These are phyloP conservation scores for Coemansia sp. DNA, from an alignment of 192 early-diverging fungal genomes.

Conservation along the genomic window DNA sequence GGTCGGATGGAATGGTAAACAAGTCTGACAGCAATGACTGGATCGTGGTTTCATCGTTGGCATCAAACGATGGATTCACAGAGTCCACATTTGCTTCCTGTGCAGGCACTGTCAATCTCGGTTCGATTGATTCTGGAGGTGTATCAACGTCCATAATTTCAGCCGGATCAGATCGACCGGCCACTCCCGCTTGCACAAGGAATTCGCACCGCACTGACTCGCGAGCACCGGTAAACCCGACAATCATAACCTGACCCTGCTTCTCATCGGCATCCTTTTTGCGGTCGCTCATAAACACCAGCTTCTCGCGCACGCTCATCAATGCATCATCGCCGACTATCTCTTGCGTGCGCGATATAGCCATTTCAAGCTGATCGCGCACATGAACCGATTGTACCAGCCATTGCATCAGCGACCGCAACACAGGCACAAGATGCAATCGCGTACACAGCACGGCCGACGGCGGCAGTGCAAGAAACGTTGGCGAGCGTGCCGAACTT, in stretches of 20 bases:
- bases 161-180: not conserved
- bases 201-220: slow-evolving; percentile 52
- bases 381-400: slow-evolving; percentile 44
- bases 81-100: not conserved
- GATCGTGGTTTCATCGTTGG: slow-evolving; percentile 10
- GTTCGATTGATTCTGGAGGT: not conserved
- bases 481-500: slow-evolving; percentile 28
- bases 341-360: slow-evolving; percentile 35
- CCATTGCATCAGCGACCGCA: slow-evolving; percentile 52
- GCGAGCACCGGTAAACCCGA: slow-evolving; percentile 37
- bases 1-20: slow-evolving; percentile 24
- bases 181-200: slow-evolving; percentile 33
- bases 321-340: slow-evolving; percentile 18
- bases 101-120: not conserved
- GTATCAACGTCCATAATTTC: slow-evolving; percentile 12
- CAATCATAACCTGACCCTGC: slow-evolving; percentile 33
- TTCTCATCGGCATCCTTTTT: not conserved
- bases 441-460: slow-evolving; percentile 32
- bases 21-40: slow-evolving; percentile 21
- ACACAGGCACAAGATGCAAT: slow-evolving; percentile 29
- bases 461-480: slow-evolving; percentile 38
- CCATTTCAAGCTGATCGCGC: slow-evolving; percentile 40
- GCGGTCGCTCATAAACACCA: slow-evolving; percentile 27
- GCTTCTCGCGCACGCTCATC: slow-evolving; percentile 39
- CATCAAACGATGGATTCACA: not conserved